These are phyloP conservation scores for Cucurbita maxima DNA, from an alignment of 306 rosid genomes.

Conservation along the genomic window DNA sequence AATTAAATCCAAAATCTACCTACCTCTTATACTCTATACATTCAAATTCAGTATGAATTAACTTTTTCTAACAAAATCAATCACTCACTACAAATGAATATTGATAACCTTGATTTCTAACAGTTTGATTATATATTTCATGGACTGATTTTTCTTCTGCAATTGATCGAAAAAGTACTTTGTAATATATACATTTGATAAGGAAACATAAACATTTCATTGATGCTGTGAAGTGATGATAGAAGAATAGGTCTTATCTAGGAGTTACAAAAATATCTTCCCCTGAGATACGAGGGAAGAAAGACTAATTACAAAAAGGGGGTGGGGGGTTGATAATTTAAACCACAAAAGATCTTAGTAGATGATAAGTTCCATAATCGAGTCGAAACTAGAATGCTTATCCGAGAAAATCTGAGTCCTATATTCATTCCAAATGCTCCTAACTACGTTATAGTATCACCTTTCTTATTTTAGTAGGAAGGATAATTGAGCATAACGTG, in stretches of 20 bases:
- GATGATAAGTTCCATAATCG: too few relatives aligned
- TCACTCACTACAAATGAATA: not conserved
- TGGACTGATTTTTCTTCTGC: not conserved
- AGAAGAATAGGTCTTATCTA: too few relatives aligned
- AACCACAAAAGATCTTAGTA: too few relatives aligned
- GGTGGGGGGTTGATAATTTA: not conserved
- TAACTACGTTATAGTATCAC: not conserved
- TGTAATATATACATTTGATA: not conserved
- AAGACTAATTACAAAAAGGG: not conserved
- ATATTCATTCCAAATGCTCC: too few relatives aligned
- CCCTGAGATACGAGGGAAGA: not conserved
- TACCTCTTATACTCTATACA: not conserved
- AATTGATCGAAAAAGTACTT: not conserved
- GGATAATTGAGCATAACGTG: not conserved
- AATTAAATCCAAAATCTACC: not conserved
- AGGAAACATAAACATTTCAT: not conserved
- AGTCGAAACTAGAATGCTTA: too few relatives aligned
- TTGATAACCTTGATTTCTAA: not conserved
- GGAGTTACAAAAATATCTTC: not conserved
- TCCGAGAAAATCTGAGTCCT: too few relatives aligned
- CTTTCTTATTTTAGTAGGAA: not conserved
- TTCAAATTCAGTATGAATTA: not conserved
- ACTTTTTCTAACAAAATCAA: not conserved
- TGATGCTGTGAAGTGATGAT: too few relatives aligned
- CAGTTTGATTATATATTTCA: not conserved